Conservation (phyloP, 2,329 filamentous ascomycete genomes). For the Aspergillus fijiensis region DNA sequence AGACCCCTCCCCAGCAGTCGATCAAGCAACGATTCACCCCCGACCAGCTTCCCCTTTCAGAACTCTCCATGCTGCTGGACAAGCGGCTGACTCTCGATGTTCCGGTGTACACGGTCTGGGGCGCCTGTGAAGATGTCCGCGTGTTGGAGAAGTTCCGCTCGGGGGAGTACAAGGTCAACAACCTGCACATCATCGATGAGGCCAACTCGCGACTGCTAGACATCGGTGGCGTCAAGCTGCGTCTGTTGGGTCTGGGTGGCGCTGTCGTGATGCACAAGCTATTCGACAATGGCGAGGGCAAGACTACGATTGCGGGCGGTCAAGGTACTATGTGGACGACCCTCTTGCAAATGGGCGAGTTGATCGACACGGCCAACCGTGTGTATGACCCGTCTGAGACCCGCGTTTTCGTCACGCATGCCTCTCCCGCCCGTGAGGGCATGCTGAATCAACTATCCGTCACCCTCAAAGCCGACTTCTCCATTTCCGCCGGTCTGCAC, state of each 20-base stretch:
- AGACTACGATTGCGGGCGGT: constrained; percentile 95
- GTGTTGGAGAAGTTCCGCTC: constrained; percentile 97
- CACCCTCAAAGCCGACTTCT: constrained; percentile 96
- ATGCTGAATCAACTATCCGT: constrained; percentile 97
- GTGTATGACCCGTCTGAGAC: constrained; percentile 99
- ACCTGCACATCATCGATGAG: constrained; percentile 98
- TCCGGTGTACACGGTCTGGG: constrained; percentile 98
- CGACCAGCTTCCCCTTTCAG: constrained; percentile 83
- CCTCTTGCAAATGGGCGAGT: constrained; percentile 93
- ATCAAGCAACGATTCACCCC: constrained; percentile 84
- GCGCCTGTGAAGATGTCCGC: constrained; percentile 95
- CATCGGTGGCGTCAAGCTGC: constrained; percentile 91
- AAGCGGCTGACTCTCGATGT: constrained; percentile 90
- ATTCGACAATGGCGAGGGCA: constrained; percentile 96
- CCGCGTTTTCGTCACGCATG: constrained; percentile 93
- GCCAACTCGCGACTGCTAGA: constrained; percentile 93
- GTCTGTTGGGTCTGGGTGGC: constrained; percentile 87
- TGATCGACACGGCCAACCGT: constrained; percentile 95
- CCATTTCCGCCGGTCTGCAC: constrained; percentile 92
- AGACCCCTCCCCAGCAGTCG: constrained; percentile 62
- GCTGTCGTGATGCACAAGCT: constrained; percentile 99
- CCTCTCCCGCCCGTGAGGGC: constrained; percentile 92
- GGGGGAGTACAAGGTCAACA: constrained; percentile 95
- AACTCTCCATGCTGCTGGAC: constrained; percentile 83
- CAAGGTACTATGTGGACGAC: constrained; percentile 99